Evolutionary conservation across 2,329 filamentous ascomycete species (phyloP), one percentile per base, ranked within the genome.

Genomic region (Fonsecaea multimorphosa): DNA sequence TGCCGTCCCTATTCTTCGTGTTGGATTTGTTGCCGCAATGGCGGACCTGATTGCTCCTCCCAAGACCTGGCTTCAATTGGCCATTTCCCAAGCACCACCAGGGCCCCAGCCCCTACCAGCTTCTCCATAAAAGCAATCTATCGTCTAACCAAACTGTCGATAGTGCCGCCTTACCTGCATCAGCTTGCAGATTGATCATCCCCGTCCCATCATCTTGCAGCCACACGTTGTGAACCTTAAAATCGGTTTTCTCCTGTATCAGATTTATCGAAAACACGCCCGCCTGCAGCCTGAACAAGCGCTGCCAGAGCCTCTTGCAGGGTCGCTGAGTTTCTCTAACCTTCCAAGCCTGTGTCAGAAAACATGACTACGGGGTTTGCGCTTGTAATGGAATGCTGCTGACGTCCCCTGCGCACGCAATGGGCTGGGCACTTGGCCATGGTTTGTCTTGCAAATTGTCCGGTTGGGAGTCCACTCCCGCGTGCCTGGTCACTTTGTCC

Each of bases 161-260:
- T 63, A 63, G 60, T 38, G 60, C 44, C 19, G 44, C 40, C 44
- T 38, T 38, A 32, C 61, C 54, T 40, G 52, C 40, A 53, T 61
- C 55, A 34, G 54, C 40, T 19, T 58, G 63, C 63, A 65, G 55
- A 61, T 65, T 61, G 63, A 64, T 56, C 62, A 49, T 49, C 62
- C 62, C 40, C 44, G 32, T 59, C 40, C 38, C 40, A 59, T 53
- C 49, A 53, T 53, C 44, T 59, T 52, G 58, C 58, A 60, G 58
- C 58, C 58, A 60, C 46, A 60, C 44, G 44, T 27, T 60, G 58
- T 16, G 29, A 60, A 55, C 32, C 62, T 59, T 34, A 29, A n/a
- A 36, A 59, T 51, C 60, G 29, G 46, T 29, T 14, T 44, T 54
- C 62, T 59, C 62, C 62, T 59, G 62, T 56, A 51, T 64, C 59